Percentiles rank a stretch among this genome's conserved stretches.
These are phyloP conservation scores for Cyanidioschyzon merolae DNA, from an alignment of 23 red algal genomes.

Conservation along the genomic window DNA sequence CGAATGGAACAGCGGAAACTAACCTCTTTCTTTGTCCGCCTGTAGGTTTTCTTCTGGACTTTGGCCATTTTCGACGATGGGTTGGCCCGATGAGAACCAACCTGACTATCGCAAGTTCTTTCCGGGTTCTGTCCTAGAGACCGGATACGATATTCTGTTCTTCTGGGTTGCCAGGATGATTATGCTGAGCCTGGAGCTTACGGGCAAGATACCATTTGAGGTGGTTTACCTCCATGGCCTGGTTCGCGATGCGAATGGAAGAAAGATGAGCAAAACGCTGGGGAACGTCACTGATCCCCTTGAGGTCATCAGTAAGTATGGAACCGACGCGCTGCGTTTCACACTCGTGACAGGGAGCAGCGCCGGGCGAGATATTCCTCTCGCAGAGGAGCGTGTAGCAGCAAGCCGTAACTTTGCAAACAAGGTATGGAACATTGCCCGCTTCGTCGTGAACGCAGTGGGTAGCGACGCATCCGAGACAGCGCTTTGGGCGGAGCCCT, in stretches of 20 bases:
- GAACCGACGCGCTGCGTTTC: conserved; percentile 86
- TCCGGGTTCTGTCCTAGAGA: conserved; percentile 82
- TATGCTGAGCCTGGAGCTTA: conserved; percentile 79
- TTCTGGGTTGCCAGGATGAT: conserved; percentile 99
- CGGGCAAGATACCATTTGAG: conserved; percentile 63
- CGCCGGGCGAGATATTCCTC: conserved; percentile 81
- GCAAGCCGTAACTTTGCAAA: conserved; percentile 97
- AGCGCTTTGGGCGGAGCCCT: conserved; percentile 9
- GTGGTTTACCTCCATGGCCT: conserved; percentile 89
- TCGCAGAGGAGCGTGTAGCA: conserved; percentile 68
- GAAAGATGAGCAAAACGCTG: conserved; percentile 96
- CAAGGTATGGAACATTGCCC: conserved; percentile 91
- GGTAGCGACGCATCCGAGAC: conserved; percentile 24
- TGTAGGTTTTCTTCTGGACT: conserved; percentile 79
- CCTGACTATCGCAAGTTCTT: conserved; percentile 63
- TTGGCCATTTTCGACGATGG: conserved; percentile 95
- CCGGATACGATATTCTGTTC: conserved; percentile 99
- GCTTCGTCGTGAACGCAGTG: conserved; percentile 64
- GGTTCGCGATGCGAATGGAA: conserved; percentile 71
- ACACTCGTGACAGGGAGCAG: conserved; percentile 77
- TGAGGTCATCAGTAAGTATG: conserved; percentile 71
- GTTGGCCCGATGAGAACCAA: conserved; percentile 71
- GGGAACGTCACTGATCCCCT: conserved; percentile 97
- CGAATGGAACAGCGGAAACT: neutral
- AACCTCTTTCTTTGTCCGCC: neutral